A percentile compares a stretch with the other conserved stretches of the same genome.
phyloP scores from a whole-genome alignment of 768 basidiomycete species.

The Hypholoma sublateritium region DNA sequence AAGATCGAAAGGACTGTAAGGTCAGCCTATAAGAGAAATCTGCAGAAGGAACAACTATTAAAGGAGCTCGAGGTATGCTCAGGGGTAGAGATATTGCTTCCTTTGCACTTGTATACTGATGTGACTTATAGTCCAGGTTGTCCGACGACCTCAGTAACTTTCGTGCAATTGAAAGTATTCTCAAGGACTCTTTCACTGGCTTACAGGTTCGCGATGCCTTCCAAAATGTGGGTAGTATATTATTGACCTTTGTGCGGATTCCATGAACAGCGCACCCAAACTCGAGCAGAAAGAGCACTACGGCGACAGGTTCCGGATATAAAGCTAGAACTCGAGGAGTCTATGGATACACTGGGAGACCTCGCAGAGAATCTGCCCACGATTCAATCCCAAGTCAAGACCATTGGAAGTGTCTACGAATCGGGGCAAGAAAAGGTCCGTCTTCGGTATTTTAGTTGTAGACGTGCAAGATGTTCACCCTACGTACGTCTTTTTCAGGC shows the following conservation, averaged over 20 bases:
- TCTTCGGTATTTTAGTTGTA: neutral
- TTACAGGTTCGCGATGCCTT: constrained; percentile 49
- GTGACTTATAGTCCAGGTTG: constrained; percentile 50
- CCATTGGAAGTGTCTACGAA: constrained; percentile 68
- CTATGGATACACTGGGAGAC: constrained; percentile 54
- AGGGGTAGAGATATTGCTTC: neutral
- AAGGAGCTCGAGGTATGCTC: constrained; percentile 56
- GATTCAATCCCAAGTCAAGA: constrained; percentile 58
- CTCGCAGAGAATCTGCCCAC: constrained; percentile 61
- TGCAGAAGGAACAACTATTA: constrained; percentile 55
- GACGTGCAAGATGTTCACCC: neutral
- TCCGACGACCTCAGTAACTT: constrained; percentile 75
- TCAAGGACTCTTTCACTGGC: constrained; percentile 62
- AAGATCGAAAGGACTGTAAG: constrained; percentile 48
- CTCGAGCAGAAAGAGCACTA: constrained; percentile 59
- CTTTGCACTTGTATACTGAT: neutral
- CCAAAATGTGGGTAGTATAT: neutral
- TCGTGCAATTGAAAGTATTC: constrained; percentile 65
- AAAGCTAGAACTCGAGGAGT: constrained; percentile 57
- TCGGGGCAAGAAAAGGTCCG: constrained; percentile 64
- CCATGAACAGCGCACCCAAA: constrained; percentile 48
- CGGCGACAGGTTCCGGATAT: constrained; percentile 63
- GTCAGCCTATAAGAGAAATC: constrained; percentile 44
- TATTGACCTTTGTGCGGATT: neutral
- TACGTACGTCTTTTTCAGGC: constrained; percentile 44